These are phyloP conservation scores for Phytophthora vignae DNA, from an alignment of 352 stramenopile genomes.

Conservation along the genomic window DNA sequence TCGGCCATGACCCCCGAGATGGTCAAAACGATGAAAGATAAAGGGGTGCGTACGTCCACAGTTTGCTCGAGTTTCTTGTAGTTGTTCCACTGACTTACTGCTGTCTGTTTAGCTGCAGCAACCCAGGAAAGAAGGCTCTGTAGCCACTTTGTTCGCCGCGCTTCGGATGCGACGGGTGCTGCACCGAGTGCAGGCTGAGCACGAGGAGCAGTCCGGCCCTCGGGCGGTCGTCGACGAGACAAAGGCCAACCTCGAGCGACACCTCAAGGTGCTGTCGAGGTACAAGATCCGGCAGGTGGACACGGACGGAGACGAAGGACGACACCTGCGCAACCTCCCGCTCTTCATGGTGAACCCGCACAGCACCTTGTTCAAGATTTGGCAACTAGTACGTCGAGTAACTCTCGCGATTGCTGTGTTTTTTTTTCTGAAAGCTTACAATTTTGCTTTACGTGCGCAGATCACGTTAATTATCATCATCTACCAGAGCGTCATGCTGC, in stretches of 20 bases:
- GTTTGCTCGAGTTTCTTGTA: not conserved
- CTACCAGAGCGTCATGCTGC: conserved; percentile 80
- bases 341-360: conserved; percentile 76
- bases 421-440: not conserved
- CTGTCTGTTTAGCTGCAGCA: not conserved
- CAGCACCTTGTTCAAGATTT: conserved; percentile 73
- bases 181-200: conserved; percentile 41
- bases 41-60: conserved; percentile 46
- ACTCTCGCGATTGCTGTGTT: not conserved
- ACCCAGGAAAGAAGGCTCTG: conserved; percentile 34
- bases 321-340: conserved; percentile 49
- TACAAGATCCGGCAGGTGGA: conserved; percentile 82
- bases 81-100: no score
- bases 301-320: conserved; percentile 45
- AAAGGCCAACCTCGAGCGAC: conserved; percentile 65
- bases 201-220: conserved; percentile 14
- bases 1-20: conserved; percentile 56
- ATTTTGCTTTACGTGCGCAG: conserved; percentile 25
- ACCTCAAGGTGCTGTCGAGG: conserved; percentile 75
- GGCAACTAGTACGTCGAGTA: conserved; percentile 65
- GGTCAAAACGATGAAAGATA: conserved; percentile 45
- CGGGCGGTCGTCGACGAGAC: conserved; percentile 44
- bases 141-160: conserved; percentile 72
- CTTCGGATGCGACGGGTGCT: conserved; percentile 61
- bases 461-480: conserved; percentile 76